A percentile compares a stretch with the other conserved stretches of the same genome.
phyloP scores from a whole-genome alignment of 805 yeast genomes.

The Isabelozyma rhagii region DNA sequence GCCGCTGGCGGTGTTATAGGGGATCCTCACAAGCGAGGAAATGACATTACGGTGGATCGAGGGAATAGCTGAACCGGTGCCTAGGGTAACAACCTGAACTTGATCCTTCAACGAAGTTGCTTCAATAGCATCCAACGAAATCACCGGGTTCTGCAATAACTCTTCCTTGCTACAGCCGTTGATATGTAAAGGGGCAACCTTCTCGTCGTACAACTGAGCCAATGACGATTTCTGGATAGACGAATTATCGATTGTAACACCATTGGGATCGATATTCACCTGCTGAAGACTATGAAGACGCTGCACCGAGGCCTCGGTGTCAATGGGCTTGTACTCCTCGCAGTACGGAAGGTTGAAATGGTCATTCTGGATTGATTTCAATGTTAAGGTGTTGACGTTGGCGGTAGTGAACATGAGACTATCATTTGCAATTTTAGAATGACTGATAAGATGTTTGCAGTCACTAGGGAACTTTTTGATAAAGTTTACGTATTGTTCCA shows the following conservation, averaged over 20 bases:
- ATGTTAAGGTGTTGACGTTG: conserved; percentile 50
- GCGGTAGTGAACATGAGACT: conserved; percentile 56
- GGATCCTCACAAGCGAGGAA: conserved; percentile 73
- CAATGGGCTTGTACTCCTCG: conserved; percentile 15
- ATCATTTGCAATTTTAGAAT: conserved; percentile 60
- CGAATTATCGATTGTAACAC: conserved; percentile 18
- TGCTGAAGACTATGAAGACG: conserved; percentile 33
- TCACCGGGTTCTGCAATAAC: conserved; percentile 14
- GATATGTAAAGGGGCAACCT: conserved; percentile 16
- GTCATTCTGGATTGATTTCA: conserved; percentile 49
- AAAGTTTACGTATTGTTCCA: conserved; percentile 45
- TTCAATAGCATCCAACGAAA: conserved; percentile 13
- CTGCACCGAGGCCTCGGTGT: conserved; percentile 1
- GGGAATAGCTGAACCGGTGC: conserved; percentile 93
- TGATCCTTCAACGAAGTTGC: conserved; percentile 38
- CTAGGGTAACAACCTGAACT: conserved; percentile 72
- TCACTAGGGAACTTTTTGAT: conserved; percentile 51
- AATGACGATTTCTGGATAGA: conserved; percentile 18
- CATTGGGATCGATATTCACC: conserved; percentile 19
- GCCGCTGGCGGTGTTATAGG: conserved; percentile 22
- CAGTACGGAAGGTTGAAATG: conserved; percentile 41
- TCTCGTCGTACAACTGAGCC: conserved; percentile 29
- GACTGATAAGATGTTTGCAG: conserved; percentile 69
- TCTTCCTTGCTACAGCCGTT: conserved; percentile 7
- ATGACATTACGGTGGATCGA: conserved; percentile 81